A percentile compares a stretch with the other conserved stretches of the same genome.
Conservation (phyloP, 305 asterid species). For the Plantago rigida region DNA sequence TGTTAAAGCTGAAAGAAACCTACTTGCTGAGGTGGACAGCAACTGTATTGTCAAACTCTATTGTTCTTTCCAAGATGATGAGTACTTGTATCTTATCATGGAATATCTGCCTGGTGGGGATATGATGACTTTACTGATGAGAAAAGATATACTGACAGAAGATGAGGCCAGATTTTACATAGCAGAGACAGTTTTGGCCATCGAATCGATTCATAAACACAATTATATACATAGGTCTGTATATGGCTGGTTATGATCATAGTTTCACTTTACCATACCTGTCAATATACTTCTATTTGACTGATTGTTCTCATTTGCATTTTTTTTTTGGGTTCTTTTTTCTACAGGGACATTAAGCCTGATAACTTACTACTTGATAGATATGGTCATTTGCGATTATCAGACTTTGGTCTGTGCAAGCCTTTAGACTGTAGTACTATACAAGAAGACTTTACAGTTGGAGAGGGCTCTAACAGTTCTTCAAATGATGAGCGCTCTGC, state of each 20-base stretch:
- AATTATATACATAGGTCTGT: constrained; percentile 81
- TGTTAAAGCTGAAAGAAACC: constrained; percentile 92
- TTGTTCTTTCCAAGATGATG: constrained; percentile 92
- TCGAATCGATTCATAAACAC: constrained; percentile 87
- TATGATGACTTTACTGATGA: constrained; percentile 95
- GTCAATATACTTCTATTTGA: constrained; percentile 18
- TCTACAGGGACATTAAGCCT: constrained; percentile 85
- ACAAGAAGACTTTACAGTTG: constrained; percentile 70
- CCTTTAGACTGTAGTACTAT: constrained; percentile 84
- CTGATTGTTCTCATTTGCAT: constrained; percentile 21
- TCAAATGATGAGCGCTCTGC: constrained; percentile 44
- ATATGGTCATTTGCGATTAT: constrained; percentile 75
- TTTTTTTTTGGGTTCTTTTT: constrained; percentile 23
- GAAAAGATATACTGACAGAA: constrained; percentile 77
- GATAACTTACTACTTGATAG: constrained; percentile 93
- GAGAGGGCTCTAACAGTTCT: constrained; percentile 39
- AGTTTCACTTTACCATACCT: constrained; percentile 21
- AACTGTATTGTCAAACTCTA: constrained; percentile 83
- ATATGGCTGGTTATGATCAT: constrained; percentile 25
- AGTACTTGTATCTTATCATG: constrained; percentile 82
- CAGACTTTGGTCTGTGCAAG: constrained; percentile 96
- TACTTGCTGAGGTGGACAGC: constrained; percentile 92
- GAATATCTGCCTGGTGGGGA: constrained; percentile 98
- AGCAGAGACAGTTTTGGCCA: constrained; percentile 87
- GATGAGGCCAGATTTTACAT: constrained; percentile 82